Evolutionary conservation across 495 filamentous ascomycete species (phyloP).

Genomic region (Chaetomidium leptoderma): DNA sequence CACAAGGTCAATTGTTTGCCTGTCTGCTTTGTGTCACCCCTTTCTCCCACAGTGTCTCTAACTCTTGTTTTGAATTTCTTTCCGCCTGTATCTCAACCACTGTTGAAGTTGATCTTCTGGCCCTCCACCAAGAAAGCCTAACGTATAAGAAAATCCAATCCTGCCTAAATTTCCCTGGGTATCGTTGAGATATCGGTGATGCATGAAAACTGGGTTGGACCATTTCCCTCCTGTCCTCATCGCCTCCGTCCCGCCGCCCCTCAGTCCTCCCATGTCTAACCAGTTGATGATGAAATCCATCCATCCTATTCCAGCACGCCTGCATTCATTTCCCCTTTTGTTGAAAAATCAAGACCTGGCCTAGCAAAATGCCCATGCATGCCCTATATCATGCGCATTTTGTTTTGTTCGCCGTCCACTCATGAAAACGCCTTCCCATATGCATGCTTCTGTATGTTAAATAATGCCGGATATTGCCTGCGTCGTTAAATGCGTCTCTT

Average conservation of each 20-base stretch:
- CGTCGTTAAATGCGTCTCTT: conserved; percentile 16
- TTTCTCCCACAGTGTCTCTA: background rate
- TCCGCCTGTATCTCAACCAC: background rate
- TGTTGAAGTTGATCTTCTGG: conserved; percentile 9
- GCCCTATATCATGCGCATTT: conserved; percentile 12
- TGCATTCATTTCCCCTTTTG: conserved; percentile 30
- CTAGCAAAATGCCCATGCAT: conserved; percentile 13
- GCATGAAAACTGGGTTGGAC: conserved; percentile 19
- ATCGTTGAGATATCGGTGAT: conserved; percentile 39
- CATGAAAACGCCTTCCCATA: conserved; percentile 20
- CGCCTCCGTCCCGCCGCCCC: background rate
- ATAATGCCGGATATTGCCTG: conserved; percentile 11
- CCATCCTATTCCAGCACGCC: conserved; percentile 15
- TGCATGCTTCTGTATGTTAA: conserved; percentile 22
- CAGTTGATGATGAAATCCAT: conserved; percentile 14
- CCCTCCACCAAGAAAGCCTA: background rate
- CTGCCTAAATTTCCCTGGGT: conserved; percentile 25
- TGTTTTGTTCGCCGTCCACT: conserved; percentile 2
- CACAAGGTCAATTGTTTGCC: too few relatives aligned
- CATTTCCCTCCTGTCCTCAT: conserved; percentile 7
- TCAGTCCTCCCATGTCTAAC: conserved; percentile 7
- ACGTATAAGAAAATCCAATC: background rate
- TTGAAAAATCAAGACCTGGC: conserved; percentile 33
- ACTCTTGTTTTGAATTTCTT: background rate
- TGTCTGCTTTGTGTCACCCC: background rate